Evolutionary conservation across 202 grass and related monocot genomes (phyloP).

Genomic region (Schoenoplectus tabernaemontani): DNA sequence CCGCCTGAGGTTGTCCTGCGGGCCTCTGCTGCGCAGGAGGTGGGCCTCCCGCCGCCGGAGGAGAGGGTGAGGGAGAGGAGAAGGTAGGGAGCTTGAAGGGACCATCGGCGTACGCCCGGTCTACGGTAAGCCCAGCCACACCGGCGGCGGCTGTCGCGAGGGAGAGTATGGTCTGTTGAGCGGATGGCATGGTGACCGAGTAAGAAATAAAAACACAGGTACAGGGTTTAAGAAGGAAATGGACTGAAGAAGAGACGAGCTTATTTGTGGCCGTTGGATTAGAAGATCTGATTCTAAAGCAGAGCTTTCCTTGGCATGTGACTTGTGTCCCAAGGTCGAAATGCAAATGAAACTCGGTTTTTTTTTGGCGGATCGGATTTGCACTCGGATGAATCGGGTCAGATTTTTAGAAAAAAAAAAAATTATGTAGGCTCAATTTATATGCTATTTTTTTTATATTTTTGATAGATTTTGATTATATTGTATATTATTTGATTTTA

Average conservation of each 20-base stretch:
- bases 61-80: neutral
- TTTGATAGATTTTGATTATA: too few relatives aligned
- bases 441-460: too few relatives aligned
- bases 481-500: too few relatives aligned
- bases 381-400: neutral
- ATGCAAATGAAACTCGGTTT: neutral
- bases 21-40: neutral
- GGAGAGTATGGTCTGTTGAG: constrained; percentile 35
- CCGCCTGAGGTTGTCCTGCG: neutral
- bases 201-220: neutral
- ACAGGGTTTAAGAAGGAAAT: constrained; percentile 61
- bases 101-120: constrained; percentile 47
- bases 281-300: constrained; percentile 20
- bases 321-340: constrained; percentile 39
- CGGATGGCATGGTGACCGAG: constrained; percentile 27
- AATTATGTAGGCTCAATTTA: too few relatives aligned
- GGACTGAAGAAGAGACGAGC: neutral
- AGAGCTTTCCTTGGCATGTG: constrained; percentile 13
- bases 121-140: constrained; percentile 28
- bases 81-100: constrained; percentile 48
- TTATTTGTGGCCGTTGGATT: constrained; percentile 17
- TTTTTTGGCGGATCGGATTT: neutral
- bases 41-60: constrained; percentile 11
- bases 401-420: too few relatives aligned
- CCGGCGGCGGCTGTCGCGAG: constrained; percentile 38